A percentile compares a stretch with the other conserved stretches of the same genome.
These are phyloP conservation scores for Margaritispora aquatica DNA, from an alignment of 495 filamentous ascomycete species.

Conservation along the genomic window DNA sequence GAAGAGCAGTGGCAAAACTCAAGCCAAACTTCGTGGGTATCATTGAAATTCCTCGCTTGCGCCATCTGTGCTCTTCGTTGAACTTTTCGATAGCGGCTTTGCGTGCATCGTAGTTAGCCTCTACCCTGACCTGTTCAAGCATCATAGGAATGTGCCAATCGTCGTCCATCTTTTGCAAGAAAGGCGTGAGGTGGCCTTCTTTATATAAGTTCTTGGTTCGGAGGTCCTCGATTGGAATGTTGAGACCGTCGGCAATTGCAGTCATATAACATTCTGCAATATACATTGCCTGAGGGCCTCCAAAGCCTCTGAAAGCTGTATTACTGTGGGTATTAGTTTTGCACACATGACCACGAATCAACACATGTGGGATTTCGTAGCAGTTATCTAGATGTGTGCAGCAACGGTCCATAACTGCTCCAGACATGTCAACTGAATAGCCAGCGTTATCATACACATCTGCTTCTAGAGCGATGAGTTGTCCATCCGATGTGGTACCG, in stretches of 20 bases:
- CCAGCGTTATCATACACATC: conserved; percentile 37
- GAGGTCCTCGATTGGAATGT: conserved; percentile 32
- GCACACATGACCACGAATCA: conserved; percentile 33
- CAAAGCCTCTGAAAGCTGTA: conserved; percentile 37
- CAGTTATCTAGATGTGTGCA: conserved; percentile 34
- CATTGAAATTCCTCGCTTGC: conserved; percentile 35
- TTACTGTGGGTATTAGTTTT: conserved; percentile 39
- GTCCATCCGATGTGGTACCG: conserved; percentile 33
- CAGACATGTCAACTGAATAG: conserved; percentile 32
- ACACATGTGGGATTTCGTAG: conserved; percentile 34
- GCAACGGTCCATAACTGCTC: conserved; percentile 35
- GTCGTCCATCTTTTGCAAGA: conserved; percentile 30
- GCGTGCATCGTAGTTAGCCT: conserved; percentile 29
- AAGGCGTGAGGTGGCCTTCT: conserved; percentile 31
- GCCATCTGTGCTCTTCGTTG: conserved; percentile 32
- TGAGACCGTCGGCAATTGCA: conserved; percentile 30
- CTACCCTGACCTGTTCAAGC: conserved; percentile 27
- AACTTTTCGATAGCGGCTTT: conserved; percentile 29
- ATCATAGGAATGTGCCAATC: conserved; percentile 36
- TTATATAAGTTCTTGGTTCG: conserved; percentile 36
- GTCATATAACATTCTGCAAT: conserved; percentile 34
- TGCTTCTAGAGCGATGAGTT: conserved; percentile 32
- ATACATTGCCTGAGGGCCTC: conserved; percentile 35
- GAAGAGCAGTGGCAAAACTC: conserved; percentile 35
- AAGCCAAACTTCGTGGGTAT: conserved; percentile 37